phyloP scores from a whole-genome alignment of 148 eudicot species.

The Talinum fruticosum region DNA sequence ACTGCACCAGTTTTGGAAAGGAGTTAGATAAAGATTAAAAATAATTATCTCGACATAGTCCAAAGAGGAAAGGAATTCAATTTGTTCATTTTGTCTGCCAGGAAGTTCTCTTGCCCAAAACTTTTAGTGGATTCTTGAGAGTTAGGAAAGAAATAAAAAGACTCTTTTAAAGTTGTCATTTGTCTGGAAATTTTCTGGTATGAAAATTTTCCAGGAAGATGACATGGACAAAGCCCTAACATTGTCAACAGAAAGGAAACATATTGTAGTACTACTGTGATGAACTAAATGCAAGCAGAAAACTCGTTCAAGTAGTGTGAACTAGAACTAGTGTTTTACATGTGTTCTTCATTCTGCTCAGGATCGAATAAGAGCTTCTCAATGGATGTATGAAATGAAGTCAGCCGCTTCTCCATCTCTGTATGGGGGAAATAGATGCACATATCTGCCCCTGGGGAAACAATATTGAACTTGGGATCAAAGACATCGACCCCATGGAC shows the following conservation, averaged over 20 bases:
- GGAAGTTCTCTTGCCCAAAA: not conserved
- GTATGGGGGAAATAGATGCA: slow-evolving; percentile 71
- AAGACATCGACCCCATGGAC: slow-evolving; percentile 96
- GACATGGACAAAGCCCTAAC: not conserved
- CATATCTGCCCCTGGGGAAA: slow-evolving; percentile 96
- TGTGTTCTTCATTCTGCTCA: slow-evolving; percentile 68
- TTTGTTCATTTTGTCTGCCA: not conserved
- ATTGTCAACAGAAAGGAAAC: not conserved
- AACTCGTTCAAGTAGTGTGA: not conserved
- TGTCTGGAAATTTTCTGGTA: not conserved
- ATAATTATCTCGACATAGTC: not conserved
- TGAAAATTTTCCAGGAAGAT: not conserved
- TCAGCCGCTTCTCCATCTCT: slow-evolving; percentile 67
- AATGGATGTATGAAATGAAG: slow-evolving; percentile 62
- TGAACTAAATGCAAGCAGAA: not conserved
- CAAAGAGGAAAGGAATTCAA: not conserved
- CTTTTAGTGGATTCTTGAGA: not conserved
- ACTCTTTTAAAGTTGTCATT: not conserved
- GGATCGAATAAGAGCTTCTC: slow-evolving; percentile 76
- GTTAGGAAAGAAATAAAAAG: not conserved
- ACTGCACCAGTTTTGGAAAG: slow-evolving; percentile 37
- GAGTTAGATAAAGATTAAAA: not conserved
- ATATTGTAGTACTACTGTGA: not conserved
- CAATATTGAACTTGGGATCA: slow-evolving; percentile 97
- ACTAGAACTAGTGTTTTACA: slow-evolving; percentile 44